Conservation (phyloP, 2,329 filamentous ascomycete species). For the Talaromyces sp. region DNA sequence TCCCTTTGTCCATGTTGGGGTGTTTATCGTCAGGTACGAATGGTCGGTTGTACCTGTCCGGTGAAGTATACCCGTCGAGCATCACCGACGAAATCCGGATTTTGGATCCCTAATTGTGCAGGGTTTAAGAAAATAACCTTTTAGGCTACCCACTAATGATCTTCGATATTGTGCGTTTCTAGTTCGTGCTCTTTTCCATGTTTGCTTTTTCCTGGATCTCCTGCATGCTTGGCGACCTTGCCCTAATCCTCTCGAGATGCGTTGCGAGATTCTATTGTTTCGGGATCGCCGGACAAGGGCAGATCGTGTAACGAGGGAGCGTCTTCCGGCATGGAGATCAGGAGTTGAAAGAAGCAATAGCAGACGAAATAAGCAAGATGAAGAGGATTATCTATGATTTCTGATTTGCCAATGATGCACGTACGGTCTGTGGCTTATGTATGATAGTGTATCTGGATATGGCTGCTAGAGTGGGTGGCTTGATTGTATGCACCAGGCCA, state of each 20-base stretch:
- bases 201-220: neutral
- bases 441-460: neutral
- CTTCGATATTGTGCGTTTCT: neutral
- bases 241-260: neutral
- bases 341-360: neutral
- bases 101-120: neutral
- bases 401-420: neutral
- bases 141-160: conserved; percentile 3
- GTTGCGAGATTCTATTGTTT: neutral
- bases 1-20: neutral
- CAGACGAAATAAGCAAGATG: neutral
- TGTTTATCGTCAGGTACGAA: neutral
- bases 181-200: neutral
- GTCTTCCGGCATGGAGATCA: neutral
- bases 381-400: neutral
- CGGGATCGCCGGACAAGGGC: neutral
- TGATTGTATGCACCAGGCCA: neutral
- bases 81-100: neutral
- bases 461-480: neutral
- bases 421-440: neutral
- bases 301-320: conserved; percentile 9
- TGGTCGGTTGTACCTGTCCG: neutral
- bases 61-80: neutral
- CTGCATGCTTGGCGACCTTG: neutral
- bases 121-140: neutral